Conservation (phyloP, 306 rosid species). For the Vigna radiata region DNA sequence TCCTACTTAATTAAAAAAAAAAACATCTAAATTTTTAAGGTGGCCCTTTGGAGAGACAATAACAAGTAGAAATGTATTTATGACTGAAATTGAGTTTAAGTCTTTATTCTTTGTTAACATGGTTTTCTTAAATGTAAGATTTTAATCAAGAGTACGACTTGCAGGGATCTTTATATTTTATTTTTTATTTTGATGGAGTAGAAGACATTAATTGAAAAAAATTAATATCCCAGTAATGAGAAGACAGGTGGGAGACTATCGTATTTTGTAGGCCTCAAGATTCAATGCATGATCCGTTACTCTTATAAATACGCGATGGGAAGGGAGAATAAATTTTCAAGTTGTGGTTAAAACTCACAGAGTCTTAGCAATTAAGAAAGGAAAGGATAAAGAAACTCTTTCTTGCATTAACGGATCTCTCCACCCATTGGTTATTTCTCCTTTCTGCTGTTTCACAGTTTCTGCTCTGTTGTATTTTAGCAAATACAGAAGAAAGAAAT, state of each 20-base stretch:
- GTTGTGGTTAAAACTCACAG: neutral
- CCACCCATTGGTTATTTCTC: neutral
- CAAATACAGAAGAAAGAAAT: neutral
- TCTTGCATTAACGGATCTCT: slow-evolving; percentile 5
- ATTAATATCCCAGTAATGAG: slow-evolving; percentile 4
- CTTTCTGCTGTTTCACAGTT: slow-evolving; percentile 5
- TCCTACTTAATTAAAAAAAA: no score
- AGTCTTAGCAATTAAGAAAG: slow-evolving; percentile 15
- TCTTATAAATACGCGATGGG: slow-evolving; percentile 35
- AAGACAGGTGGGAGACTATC: slow-evolving; percentile 23
- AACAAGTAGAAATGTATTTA: no score
- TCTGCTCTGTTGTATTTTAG: neutral
- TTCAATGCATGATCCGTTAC: neutral
- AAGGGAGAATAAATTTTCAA: neutral
- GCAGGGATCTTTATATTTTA: neutral
- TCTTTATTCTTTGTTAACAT: neutral
- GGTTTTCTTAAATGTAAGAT: neutral
- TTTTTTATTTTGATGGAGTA: neutral
- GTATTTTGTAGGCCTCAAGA: neutral
- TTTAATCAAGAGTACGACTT: neutral
- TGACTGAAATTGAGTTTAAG: no score
- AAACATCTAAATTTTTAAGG: no score
- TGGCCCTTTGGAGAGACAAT: no score
- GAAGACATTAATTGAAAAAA: neutral
- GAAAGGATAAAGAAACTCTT: neutral